Evolutionary conservation across 2,329 filamentous ascomycete genomes (phyloP), one percentile per base, ranked within the genome.

Genomic region (Sclerotinia subarctica): DNA sequence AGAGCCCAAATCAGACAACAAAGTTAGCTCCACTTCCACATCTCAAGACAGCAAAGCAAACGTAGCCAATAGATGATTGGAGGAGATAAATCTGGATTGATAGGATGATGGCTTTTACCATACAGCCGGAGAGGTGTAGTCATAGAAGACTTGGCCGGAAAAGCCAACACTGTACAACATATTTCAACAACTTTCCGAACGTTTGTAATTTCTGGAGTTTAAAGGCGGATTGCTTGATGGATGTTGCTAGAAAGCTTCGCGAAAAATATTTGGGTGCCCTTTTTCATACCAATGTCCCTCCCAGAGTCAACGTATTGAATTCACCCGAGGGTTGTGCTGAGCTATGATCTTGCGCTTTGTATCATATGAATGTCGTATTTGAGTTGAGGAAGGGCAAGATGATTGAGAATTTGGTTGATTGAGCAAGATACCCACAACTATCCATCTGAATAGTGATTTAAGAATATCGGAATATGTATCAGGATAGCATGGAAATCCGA

Each of bases 1-100:
- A 69, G 80, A 82, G 35, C 69, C 74, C 29, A 70, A 69, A 47
- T 65, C 65, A 52, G 70, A 73, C 26, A 68, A 38, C 58, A 75
- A 74, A 71, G 56, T 66, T 52, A 67, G 66, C 51, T 44, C 63
- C 11, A 59, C 29, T 52, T 56, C 71, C 19, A 58, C 68, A 56
- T 57, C 70, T 11, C 68, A 70, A 58, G 65, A 59, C 59, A 69
- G 72, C 74, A 47, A 58, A 65, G 35, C 73, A 72, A 70, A 64
- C 66, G 21, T 68, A 51, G 47, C 70, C 68, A 24, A 44, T 68
- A 70, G 60, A 65, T 46, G 73, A 70, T 65, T 71, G 56, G 71
- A 56, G 21, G 11, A 19, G 47, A 32, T 13, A 10, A 19, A 29
- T 46, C 35, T 59, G 57, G 5, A 26, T n/a, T 32, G 56, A 13